These are phyloP conservation scores for Penicillium paxilli DNA, from an alignment of 495 filamentous ascomycete genomes.

Conservation along the genomic window DNA sequence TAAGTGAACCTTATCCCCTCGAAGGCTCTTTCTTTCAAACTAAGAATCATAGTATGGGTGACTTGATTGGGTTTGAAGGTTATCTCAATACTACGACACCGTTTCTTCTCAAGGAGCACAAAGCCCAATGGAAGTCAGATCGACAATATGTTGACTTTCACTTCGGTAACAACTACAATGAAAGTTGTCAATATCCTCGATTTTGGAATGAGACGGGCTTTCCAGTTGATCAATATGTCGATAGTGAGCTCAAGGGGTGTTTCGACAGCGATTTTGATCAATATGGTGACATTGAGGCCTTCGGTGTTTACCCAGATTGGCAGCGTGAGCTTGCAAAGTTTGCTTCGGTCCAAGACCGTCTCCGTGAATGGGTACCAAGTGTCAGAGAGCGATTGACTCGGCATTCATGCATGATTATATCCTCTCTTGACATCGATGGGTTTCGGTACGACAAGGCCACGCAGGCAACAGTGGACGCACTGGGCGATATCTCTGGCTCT, in stretches of 20 bases:
- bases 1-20: slow-evolving; percentile 32
- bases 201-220: slow-evolving; percentile 68
- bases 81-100: slow-evolving; percentile 66
- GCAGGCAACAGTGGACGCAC: slow-evolving; percentile 64
- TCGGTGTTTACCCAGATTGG: slow-evolving; percentile 69
- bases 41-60: slow-evolving; percentile 52
- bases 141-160: slow-evolving; percentile 64
- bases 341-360: slow-evolving; percentile 71
- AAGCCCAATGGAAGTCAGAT: slow-evolving; percentile 57
- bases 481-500: slow-evolving; percentile 54
- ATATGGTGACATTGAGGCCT: slow-evolving; percentile 68
- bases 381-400: slow-evolving; percentile 59
- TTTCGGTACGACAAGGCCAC: slow-evolving; percentile 71
- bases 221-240: slow-evolving; percentile 46
- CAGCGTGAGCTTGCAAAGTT: slow-evolving; percentile 70
- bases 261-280: slow-evolving; percentile 72
- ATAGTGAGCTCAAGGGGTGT: slow-evolving; percentile 54
- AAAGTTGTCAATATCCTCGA: slow-evolving; percentile 61
- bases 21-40: not conserved
- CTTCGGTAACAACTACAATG: slow-evolving; percentile 57
- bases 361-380: slow-evolving; percentile 67
- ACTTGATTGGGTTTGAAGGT: slow-evolving; percentile 68
- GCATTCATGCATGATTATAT: slow-evolving; percentile 67
- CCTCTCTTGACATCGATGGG: slow-evolving; percentile 66
- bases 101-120: slow-evolving; percentile 57